phyloP scores from a whole-genome alignment of 164 flowering plant genomes.

The Umbellularia californica region DNA sequence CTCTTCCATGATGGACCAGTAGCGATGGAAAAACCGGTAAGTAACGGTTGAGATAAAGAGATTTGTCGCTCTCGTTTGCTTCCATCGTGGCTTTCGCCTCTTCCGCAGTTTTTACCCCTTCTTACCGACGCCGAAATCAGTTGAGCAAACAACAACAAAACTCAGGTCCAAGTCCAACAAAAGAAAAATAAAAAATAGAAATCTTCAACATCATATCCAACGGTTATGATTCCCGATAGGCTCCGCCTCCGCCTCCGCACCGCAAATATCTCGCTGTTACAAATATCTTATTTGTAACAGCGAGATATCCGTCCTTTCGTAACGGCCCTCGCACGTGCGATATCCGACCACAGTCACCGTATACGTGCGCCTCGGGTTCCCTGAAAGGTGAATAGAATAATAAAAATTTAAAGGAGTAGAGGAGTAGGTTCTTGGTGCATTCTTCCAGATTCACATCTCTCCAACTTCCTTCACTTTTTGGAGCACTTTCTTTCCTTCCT shows the following conservation, averaged over 20 bases:
- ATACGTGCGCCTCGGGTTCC: slow-evolving; percentile 13
- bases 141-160: too few species aligned
- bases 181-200: too few species aligned
- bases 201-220: too few species aligned
- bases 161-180: too few species aligned
- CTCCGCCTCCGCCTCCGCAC: not conserved
- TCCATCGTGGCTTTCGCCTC: too few species aligned
- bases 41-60: too few species aligned
- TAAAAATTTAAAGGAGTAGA: not conserved
- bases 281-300: not conserved
- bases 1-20: too few species aligned
- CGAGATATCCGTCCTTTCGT: not conserved
- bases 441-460: slow-evolving; percentile 17
- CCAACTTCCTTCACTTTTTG: not conserved
- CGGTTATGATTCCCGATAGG: not conserved
- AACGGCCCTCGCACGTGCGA: slow-evolving; percentile 15
- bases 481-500: not conserved
- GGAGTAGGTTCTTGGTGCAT: not conserved
- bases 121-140: too few species aligned
- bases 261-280: too few species aligned
- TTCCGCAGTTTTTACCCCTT: too few species aligned
- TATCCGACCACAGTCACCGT: slow-evolving; percentile 9
- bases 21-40: too few species aligned
- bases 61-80: too few species aligned
- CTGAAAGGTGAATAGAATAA: not conserved